Evolutionary conservation across 2,329 filamentous ascomycete genomes (phyloP).

Genomic region (Fusarium cyanostomum): DNA sequence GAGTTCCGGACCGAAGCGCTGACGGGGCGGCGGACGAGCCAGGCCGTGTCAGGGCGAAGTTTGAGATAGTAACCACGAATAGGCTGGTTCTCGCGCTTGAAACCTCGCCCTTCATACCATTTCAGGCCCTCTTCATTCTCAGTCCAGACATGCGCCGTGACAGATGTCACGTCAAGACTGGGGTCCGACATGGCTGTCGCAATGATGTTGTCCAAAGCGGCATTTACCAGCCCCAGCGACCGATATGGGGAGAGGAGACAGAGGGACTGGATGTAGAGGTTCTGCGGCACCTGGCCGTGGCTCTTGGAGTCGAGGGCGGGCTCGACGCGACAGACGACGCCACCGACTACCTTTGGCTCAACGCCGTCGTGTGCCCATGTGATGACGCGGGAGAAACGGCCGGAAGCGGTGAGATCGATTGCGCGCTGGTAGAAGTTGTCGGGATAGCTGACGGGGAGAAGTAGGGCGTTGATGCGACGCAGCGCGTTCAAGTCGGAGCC

Average conservation of each 20-base stretch:
- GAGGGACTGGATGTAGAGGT: conserved; percentile 72
- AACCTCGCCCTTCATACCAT: conserved; percentile 70
- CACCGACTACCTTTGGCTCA: conserved; percentile 65
- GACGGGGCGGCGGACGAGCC: conserved; percentile 63
- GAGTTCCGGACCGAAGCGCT: conserved; percentile 39
- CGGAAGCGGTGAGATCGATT: conserved; percentile 58
- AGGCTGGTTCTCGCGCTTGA: conserved; percentile 58
- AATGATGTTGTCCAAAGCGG: conserved; percentile 64
- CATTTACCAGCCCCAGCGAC: conserved; percentile 65
- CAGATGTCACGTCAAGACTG: conserved; percentile 51
- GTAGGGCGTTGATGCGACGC: conserved; percentile 71
- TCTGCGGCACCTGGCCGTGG: conserved; percentile 46
- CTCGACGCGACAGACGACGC: conserved; percentile 70
- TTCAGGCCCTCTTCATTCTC: conserved; percentile 69
- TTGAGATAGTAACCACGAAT: conserved; percentile 70
- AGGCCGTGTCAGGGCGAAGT: conserved; percentile 69
- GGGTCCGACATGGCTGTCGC: conserved; percentile 49
- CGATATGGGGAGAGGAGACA: conserved; percentile 71
- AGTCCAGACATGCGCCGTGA: conserved; percentile 76
- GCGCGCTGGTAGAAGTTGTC: conserved; percentile 70
- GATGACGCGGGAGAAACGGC: conserved; percentile 68
- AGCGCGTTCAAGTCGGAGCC: conserved; percentile 65
- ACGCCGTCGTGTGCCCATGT: conserved; percentile 60
- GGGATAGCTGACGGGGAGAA: conserved; percentile 71
- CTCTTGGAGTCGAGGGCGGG: conserved; percentile 38